Percentiles rank a stretch among this genome's conserved stretches.
phyloP scores from a whole-genome alignment of 176 grass and related monocot genomes.

The Lolium perenne region DNA sequence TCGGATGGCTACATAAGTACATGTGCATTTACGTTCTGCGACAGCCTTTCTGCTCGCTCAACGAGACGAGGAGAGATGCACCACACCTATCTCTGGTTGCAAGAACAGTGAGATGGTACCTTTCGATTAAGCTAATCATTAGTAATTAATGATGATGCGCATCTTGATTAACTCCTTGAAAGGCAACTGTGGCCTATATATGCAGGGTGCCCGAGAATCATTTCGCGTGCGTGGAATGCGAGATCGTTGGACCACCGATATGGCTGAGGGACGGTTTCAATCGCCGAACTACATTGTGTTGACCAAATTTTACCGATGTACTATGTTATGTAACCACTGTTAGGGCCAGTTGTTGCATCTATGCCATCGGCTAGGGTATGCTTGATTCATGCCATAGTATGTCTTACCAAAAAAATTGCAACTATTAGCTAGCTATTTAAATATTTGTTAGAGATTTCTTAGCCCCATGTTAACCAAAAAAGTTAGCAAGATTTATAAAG shows the following conservation, averaged over 20 bases:
- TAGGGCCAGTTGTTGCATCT: no score
- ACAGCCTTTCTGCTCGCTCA: constrained; percentile 5
- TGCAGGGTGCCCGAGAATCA: constrained; percentile 30
- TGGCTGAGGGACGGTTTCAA: neutral
- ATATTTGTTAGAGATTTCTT: no score
- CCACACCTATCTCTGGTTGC: neutral
- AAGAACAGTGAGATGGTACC: constrained; percentile 46
- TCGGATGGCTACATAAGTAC: neutral
- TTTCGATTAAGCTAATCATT: constrained; percentile 51
- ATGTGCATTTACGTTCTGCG: constrained; percentile 6
- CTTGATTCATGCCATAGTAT: no score
- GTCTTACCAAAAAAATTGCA: no score
- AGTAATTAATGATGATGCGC: constrained; percentile 46
- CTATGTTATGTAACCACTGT: no score
- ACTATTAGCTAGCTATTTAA: no score
- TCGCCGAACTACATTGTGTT: neutral
- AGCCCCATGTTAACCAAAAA: no score
- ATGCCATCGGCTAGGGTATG: no score
- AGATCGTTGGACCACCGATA: constrained; percentile 19
- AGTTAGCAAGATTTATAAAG: no score
- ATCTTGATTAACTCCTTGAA: constrained; percentile 55
- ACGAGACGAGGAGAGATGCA: neutral
- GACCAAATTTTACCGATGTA: no score
- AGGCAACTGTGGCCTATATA: constrained; percentile 34
- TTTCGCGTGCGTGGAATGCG: constrained; percentile 24